Evolutionary conservation across 2,329 filamentous ascomycete genomes (phyloP).

Genomic region (Fusarium buharicum): DNA sequence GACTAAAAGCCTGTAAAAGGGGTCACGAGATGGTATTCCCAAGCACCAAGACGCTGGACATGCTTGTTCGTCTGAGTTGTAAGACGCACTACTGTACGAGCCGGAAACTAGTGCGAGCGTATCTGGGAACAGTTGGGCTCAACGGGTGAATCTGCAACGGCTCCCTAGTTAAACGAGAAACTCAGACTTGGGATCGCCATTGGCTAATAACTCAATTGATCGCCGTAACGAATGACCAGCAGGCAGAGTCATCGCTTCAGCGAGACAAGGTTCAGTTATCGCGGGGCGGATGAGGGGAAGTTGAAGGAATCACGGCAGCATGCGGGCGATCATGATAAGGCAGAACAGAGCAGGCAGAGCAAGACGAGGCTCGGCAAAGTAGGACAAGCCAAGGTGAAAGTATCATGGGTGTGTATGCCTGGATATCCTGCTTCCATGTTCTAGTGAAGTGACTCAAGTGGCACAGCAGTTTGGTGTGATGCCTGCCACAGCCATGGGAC

Average conservation of each 20-base stretch:
- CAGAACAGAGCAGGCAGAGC: constrained; percentile 8
- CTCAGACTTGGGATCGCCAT: constrained; percentile 3
- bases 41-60: constrained; percentile 19
- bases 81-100: constrained; percentile 6
- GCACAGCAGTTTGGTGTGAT: constrained; percentile 33
- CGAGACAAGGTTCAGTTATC: constrained; percentile 23
- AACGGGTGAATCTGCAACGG: constrained; percentile 29
- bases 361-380: not conserved
- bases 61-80: constrained; percentile 34
- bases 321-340: constrained; percentile 24
- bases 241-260: constrained; percentile 24
- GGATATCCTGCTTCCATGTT: not conserved
- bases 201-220: constrained; percentile 27
- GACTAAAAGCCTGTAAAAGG: constrained; percentile 29
- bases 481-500: constrained; percentile 30
- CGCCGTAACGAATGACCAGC: constrained; percentile 18
- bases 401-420: constrained; percentile 4
- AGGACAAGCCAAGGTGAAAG: constrained; percentile 15
- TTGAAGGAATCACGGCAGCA: not conserved
- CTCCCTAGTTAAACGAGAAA: constrained; percentile 4
- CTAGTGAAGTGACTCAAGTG: constrained; percentile 25
- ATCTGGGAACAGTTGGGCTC: constrained; percentile 22
- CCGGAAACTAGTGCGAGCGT: constrained; percentile 17
- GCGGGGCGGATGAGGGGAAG: constrained; percentile 19
- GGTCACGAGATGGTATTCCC: constrained; percentile 33